phyloP scores from a whole-genome alignment of 148 eudicot genomes.

The Chenopodium suecicum region DNA sequence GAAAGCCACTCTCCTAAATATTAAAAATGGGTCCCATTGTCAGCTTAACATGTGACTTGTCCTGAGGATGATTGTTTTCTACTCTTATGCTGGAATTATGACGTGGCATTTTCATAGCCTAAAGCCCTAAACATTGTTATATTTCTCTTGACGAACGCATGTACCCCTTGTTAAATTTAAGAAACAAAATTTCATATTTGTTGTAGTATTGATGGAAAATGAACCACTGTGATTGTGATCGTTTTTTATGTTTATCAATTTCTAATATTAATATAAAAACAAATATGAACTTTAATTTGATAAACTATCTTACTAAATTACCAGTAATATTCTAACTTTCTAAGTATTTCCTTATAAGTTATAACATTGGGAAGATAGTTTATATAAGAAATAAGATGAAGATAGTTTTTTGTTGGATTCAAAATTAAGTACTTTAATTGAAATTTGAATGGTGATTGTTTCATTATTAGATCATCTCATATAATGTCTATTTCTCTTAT shows the following conservation, averaged over 20 bases:
- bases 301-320: too few species aligned
- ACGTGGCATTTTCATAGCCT: slow-evolving; percentile 27
- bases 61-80: slow-evolving; percentile 10
- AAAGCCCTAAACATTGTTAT: not conserved
- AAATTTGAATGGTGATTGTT: too few species aligned
- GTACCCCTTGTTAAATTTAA: not conserved
- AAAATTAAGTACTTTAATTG: too few species aligned
- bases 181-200: too few species aligned
- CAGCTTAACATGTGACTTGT: slow-evolving; percentile 26
- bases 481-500: too few species aligned
- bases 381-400: too few species aligned
- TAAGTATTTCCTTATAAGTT: too few species aligned
- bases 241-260: not conserved
- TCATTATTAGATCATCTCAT: too few species aligned
- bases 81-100: not conserved
- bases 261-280: not conserved
- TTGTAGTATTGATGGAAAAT: not conserved
- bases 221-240: not conserved
- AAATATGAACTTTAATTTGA: not conserved
- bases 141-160: not conserved
- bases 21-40: not conserved
- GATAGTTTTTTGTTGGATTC: too few species aligned
- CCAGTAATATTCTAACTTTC: too few species aligned
- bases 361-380: too few species aligned
- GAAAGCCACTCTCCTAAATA: not conserved